Conservation (phyloP, 169 alveolate genomes). For the Cryptosporidium tyzzeri region DNA sequence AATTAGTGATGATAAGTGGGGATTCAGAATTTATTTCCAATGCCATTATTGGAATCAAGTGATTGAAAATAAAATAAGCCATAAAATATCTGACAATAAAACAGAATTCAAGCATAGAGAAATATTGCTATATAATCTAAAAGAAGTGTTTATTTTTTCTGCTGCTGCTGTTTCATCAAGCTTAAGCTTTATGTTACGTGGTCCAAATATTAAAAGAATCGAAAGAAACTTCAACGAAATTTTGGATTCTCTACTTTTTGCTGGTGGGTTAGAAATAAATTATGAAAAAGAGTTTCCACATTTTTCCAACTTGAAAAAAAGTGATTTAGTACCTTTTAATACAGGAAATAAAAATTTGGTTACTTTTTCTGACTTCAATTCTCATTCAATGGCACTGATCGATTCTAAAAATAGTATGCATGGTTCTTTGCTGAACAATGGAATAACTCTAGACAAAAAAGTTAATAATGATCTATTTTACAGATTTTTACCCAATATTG, state of each 20-base stretch:
- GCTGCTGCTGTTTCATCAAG: conserved; percentile 47
- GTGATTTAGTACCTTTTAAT: background rate
- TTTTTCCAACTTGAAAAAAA: background rate
- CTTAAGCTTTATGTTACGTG: conserved; percentile 61
- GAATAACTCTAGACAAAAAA: background rate
- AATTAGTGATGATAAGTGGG: background rate
- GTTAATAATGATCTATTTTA: background rate
- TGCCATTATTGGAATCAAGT: conserved; percentile 31
- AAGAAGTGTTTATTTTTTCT: conserved; percentile 18
- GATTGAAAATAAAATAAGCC: background rate
- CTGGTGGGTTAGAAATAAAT: conserved; percentile 63
- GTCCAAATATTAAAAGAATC: conserved; percentile 31
- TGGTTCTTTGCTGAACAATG: background rate
- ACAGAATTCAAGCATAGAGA: background rate
- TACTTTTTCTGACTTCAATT: background rate
- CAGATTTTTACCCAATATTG: background rate
- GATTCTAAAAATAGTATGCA: background rate
- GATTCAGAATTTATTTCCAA: conserved; percentile 41
- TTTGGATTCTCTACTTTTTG: conserved; percentile 56
- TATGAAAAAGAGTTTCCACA: background rate
- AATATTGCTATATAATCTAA: background rate
- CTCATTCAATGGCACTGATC: background rate
- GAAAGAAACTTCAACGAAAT: conserved; percentile 32
- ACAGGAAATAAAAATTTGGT: background rate
- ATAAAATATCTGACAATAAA: background rate